phyloP scores from a whole-genome alignment of 2,329 filamentous ascomycete species.

The Mycosphaerella arachidis region DNA sequence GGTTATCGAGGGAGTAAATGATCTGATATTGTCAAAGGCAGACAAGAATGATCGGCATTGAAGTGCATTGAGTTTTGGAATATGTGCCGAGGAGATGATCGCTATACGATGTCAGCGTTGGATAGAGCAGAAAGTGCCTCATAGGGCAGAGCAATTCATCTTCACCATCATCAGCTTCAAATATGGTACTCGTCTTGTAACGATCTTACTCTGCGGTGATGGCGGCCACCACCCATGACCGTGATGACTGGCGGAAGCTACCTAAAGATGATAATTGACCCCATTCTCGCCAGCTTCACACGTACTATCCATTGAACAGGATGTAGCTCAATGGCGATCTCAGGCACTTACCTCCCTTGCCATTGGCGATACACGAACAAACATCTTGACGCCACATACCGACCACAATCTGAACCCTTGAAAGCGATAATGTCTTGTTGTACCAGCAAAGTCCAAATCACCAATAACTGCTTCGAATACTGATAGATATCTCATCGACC shows the following conservation, averaged over 20 bases:
- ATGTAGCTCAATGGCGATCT: neutral
- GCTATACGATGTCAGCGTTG: neutral
- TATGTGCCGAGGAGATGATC: neutral
- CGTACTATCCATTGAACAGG: neutral
- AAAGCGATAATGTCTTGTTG: neutral
- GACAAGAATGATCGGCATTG: neutral
- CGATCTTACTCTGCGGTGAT: neutral
- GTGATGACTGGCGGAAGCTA: neutral
- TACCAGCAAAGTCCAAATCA: neutral
- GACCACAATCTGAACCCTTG: neutral
- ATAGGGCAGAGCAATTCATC: neutral
- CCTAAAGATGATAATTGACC: neutral
- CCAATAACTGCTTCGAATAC: neutral
- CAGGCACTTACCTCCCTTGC: neutral
- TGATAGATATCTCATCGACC: neutral
- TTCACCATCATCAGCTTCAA: neutral
- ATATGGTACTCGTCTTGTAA: neutral
- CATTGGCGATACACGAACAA: neutral
- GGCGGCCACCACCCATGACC: neutral
- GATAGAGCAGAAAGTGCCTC: neutral
- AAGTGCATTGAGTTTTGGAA: neutral
- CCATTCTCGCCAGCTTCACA: neutral
- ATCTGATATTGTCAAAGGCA: neutral
- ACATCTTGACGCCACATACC: neutral
- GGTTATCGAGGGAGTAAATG: conserved; percentile 10